Evolutionary conservation across 768 basidiomycete species (phyloP), one percentile per base, ranked within the genome.

Genomic region (Suillus variegatus): DNA sequence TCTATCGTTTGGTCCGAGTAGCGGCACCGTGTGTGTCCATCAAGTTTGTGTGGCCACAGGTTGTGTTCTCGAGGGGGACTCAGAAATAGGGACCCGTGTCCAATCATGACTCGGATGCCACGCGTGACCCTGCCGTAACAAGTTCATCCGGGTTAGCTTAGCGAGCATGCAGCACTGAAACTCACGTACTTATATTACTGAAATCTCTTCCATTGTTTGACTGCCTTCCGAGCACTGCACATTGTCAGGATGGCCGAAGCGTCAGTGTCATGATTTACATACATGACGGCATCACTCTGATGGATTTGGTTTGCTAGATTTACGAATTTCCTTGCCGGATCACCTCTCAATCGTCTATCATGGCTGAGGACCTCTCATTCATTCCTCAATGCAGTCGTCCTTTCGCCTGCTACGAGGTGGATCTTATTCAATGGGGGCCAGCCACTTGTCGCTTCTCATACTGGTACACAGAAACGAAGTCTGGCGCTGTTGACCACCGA

Each of bases 331-430:
- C 73, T 85, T 68, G 80, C 77, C 41, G 85, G 90, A 47, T 91
- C 92, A 63, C 87, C 91, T 51, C 78, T 94, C 40, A 94, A 94
- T 75, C 88, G 93, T 18, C 82, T 94, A 22, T 88, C 91, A 1
- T 95, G 95, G 88, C 82, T 95, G 43, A 84, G 93, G 35, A 76
- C 87, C 4, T 93, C 92, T 16, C 85, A 87, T 36, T 74, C 84
- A 9, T 94, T 95, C 77, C 82, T 98, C 57, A 92, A 94, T 65
- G 82, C 88, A 22, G 82, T 95, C 69, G 78, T 90, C 44, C 75
- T 72, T 18, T 81, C 86, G 14, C 84, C 87, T 0, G 73, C 85
- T 4, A 85, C 94, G 0, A 82, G 84, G 55, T 98, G 96, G 90
- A 74, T 97, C 49, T 68, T 95, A 20, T 93, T 94, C 81, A 88